A percentile compares a stretch with the other conserved stretches of the same genome.
Evolutionary conservation across 495 filamentous ascomycete species (phyloP).

Genomic region (Aspergillus baeticus): DNA sequence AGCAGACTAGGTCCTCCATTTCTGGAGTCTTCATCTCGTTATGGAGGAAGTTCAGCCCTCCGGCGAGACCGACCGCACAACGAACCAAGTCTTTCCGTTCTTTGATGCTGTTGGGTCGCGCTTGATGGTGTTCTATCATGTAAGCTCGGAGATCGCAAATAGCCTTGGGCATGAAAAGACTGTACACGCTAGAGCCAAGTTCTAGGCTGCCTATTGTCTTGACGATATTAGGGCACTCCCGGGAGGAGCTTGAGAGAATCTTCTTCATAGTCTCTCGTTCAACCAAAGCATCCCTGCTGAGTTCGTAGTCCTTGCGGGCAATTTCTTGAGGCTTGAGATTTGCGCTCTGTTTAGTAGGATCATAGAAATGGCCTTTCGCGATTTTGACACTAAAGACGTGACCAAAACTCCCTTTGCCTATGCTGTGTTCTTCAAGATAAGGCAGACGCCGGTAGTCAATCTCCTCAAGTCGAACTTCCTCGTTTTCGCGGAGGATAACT

Average conservation of each 20-base stretch:
- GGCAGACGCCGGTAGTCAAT: neutral
- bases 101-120: neutral
- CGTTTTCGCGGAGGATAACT: neutral
- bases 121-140: neutral
- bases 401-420: neutral
- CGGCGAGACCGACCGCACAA: slow-evolving; percentile 1
- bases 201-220: neutral
- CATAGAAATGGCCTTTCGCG: neutral
- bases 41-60: neutral
- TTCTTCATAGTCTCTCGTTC: slow-evolving; percentile 2
- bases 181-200: neutral
- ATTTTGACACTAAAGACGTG: neutral
- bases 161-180: slow-evolving; percentile 12
- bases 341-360: neutral
- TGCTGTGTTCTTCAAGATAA: neutral
- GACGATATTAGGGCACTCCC: neutral
- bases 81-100: neutral
- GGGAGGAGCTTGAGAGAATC: neutral
- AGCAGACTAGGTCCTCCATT: slow-evolving; percentile 5
- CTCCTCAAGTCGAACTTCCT: neutral
- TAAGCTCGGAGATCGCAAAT: slow-evolving; percentile 2
- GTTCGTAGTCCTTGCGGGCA: neutral
- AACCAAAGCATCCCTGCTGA: neutral
- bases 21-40: neutral
- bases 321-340: neutral